Conservation (phyloP, 2,329 filamentous ascomycete species). For the Shiraia bambusicola region DNA sequence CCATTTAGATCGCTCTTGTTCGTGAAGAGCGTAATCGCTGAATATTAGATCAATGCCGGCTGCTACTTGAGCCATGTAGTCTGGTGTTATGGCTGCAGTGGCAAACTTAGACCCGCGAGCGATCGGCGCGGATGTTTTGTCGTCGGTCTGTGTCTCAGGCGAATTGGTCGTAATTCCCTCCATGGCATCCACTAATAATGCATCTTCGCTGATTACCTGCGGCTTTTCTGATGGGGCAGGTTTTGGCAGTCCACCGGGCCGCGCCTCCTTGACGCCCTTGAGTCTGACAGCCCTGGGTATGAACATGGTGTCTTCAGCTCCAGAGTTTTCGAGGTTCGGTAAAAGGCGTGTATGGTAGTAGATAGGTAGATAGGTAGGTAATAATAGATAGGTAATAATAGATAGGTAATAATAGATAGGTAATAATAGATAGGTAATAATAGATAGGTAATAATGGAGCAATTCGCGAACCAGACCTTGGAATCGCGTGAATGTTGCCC, state of each 20-base stretch:
- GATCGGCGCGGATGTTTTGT: constrained; percentile 8
- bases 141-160: constrained; percentile 13
- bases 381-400: too few species aligned
- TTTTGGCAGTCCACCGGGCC: constrained; percentile 10
- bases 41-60: constrained; percentile 39
- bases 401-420: too few species aligned
- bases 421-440: too few species aligned
- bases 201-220: constrained; percentile 19
- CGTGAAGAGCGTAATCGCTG: constrained; percentile 40
- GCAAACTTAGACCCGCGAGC: constrained; percentile 24
- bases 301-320: constrained; percentile 25
- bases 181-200: constrained; percentile 26
- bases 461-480: background rate
- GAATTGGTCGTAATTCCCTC: constrained; percentile 26
- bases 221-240: constrained; percentile 3
- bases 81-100: constrained; percentile 19
- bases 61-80: constrained; percentile 34
- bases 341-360: background rate
- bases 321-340: background rate
- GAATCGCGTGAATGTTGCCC: background rate
- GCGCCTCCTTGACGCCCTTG: constrained; percentile 30
- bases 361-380: too few species aligned
- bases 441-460: too few species aligned
- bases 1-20: constrained; percentile 27
- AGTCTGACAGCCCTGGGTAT: constrained; percentile 37